Evolutionary conservation across 164 flowering plant species (phyloP).

Genomic region (Tetrastigma voinierianum): DNA sequence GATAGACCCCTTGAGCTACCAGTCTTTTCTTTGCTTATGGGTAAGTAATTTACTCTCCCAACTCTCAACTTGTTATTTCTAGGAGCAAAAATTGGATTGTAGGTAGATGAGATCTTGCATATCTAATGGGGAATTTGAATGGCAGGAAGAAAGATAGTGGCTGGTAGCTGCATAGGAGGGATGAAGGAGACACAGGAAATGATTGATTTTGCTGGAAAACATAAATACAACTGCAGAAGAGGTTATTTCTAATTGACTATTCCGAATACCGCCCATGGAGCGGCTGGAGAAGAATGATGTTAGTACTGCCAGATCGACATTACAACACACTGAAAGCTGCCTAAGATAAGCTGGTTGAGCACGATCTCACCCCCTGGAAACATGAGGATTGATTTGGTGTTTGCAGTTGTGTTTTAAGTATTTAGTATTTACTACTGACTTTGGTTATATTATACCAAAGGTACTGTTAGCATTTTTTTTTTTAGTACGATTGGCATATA

Average conservation of each 20-base stretch:
- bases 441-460: no score
- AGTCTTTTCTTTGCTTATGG: conserved; percentile 34
- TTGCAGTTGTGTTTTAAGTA: neutral
- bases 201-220: conserved; percentile 53
- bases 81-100: no score
- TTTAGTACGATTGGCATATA: neutral
- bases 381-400: neutral
- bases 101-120: neutral
- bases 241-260: conserved; percentile 47
- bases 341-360: no score
- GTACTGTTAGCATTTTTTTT: no score
- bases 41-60: conserved; percentile 19
- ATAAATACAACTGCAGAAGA: conserved; percentile 48
- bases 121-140: no score
- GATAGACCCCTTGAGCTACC: conserved; percentile 49
- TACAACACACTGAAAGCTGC: conserved; percentile 26
- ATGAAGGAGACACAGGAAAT: conserved; percentile 62
- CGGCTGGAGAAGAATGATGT: conserved; percentile 48
- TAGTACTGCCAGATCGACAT: conserved; percentile 49
- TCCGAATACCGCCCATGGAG: conserved; percentile 58
- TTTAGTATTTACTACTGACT: no score
- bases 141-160: conserved; percentile 41
- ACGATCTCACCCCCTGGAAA: no score
- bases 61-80: neutral
- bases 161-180: conserved; percentile 45